Evolutionary conservation across 495 filamentous ascomycete species (phyloP).

Genomic region (Amphirosellinia nigrospora): DNA sequence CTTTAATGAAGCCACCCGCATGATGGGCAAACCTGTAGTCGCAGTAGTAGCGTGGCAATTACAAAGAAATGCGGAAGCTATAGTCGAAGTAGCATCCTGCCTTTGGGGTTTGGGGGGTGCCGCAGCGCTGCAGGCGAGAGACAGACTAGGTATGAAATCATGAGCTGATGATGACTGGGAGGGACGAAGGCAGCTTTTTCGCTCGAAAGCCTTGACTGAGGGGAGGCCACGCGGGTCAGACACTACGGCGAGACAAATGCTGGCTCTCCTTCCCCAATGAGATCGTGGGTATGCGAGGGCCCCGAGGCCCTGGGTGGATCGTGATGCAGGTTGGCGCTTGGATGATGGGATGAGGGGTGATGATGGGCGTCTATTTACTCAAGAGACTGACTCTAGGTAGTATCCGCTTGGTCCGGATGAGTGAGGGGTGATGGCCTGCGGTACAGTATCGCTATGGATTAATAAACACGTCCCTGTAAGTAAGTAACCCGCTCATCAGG

Average conservation of each 20-base stretch:
- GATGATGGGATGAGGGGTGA: conserved; percentile 9
- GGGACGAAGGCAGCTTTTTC: not conserved
- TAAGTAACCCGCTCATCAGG: not conserved
- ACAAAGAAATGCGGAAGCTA: not conserved
- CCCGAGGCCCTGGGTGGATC: conserved; percentile 25
- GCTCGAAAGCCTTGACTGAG: conserved; percentile 13
- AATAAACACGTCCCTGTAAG: not conserved
- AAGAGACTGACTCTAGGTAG: conserved; percentile 6
- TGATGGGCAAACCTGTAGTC: not conserved
- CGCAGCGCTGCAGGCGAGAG: not conserved
- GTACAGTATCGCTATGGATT: not conserved
- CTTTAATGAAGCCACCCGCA: not conserved
- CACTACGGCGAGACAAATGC: not conserved
- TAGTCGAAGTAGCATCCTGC: not conserved
- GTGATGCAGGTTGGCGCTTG: conserved; percentile 28
- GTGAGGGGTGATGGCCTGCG: conserved; percentile 3
- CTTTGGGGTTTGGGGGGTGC: not conserved
- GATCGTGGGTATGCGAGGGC: conserved; percentile 15
- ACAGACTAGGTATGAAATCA: conserved; percentile 3
- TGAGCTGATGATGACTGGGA: conserved; percentile 11
- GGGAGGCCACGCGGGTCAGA: conserved; percentile 25
- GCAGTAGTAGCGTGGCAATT: conserved; percentile 2
- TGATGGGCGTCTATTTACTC: conserved; percentile 15
- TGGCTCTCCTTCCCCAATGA: conserved; percentile 23
- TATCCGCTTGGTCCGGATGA: conserved; percentile 19